Base-by-base conservation (phyloP, 306 rosid species). In the Fragaria nilgerrensis region DNA sequence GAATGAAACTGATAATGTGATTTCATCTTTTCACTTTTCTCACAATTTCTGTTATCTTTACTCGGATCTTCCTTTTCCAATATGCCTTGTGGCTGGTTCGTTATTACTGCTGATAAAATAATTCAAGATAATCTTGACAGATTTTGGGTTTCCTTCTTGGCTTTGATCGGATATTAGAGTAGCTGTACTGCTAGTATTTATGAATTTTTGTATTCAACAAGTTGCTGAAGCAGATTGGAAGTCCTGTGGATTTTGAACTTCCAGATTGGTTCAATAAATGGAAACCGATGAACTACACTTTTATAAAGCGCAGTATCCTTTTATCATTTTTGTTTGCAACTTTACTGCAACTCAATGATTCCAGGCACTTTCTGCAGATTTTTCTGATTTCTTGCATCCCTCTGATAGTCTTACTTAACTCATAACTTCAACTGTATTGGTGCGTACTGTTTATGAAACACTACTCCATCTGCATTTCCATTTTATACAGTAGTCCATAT, bases 241-340 rank as follows among this genome's bases (percentile, higher is more conserved):
- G 80, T 83, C 92, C 94, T 52, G 93, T 85, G 48, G 98, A 94
- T 76, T 94, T 94, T 82, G 90, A 90, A 70, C 97, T 94, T 83
- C 98, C 98, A 27, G 92, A 88, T 23, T 90, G 89, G 89, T 75
- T 89, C 65, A 78, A 65, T 43, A 94, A 90, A 61, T 84, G 81
- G 59, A 94, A 86, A 73, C 82, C 94, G 22, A 68, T 81, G 79
- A 86, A 82, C 43, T 94, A 89, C 85, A 88, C 80, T 66, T 91
- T 83, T 72, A 92, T 94, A 43, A 94, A 85, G 80, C 96, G 98
- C 83, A 94, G 98, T 94, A 94, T 94, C 97, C 98, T 94, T 84
- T 76, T 70, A 9, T 8, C 72, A 29, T 59, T 41, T 59, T 66
- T 52, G 3, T 53, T 71, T 10, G 22, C 5, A 70, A 9, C 9